Percentiles rank a stretch among this genome's conserved stretches.
Conservation (phyloP, 371 early-diverging fungal genomes). For the Haplosporangium sp. region DNA sequence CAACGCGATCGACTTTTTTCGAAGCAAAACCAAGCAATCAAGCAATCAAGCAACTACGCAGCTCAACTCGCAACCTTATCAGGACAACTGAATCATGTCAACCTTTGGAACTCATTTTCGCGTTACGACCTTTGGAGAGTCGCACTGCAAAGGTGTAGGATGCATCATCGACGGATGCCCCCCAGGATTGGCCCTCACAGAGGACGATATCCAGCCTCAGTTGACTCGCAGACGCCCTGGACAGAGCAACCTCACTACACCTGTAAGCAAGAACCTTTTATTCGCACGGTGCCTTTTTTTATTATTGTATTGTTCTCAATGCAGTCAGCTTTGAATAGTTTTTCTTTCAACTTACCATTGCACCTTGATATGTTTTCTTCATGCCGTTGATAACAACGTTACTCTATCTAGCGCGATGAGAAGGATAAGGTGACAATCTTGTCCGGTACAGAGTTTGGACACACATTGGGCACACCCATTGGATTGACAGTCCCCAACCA, state of each 20-base stretch:
- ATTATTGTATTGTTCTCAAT: neutral
- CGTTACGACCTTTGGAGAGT: slow-evolving; percentile 98
- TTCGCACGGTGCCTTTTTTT: neutral
- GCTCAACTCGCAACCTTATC: too few relatives aligned
- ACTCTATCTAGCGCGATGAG: slow-evolving; percentile 79
- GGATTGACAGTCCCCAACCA: slow-evolving; percentile 91
- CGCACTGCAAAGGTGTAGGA: slow-evolving; percentile 97
- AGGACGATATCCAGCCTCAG: slow-evolving; percentile 93
- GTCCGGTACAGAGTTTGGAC: slow-evolving; percentile 94
- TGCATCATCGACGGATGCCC: slow-evolving; percentile 97
- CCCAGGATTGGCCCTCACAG: slow-evolving; percentile 91
- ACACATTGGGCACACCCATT: slow-evolving; percentile 95
- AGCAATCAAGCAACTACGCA: too few relatives aligned
- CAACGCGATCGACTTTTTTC: too few relatives aligned
- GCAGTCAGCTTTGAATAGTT: too few relatives aligned
- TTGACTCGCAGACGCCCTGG: slow-evolving; percentile 94
- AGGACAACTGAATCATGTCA: slow-evolving; percentile 64
- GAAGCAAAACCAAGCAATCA: too few relatives aligned
- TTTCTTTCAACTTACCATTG: neutral
- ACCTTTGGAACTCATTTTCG: slow-evolving; percentile 83
- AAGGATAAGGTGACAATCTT: slow-evolving; percentile 92
- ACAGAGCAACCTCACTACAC: slow-evolving; percentile 94
- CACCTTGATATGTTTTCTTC: neutral
- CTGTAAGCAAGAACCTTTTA: slow-evolving; percentile 65
- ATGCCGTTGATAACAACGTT: neutral